These are phyloP conservation scores for Acacia acuminata DNA, from an alignment of 306 rosid species.

Conservation along the genomic window DNA sequence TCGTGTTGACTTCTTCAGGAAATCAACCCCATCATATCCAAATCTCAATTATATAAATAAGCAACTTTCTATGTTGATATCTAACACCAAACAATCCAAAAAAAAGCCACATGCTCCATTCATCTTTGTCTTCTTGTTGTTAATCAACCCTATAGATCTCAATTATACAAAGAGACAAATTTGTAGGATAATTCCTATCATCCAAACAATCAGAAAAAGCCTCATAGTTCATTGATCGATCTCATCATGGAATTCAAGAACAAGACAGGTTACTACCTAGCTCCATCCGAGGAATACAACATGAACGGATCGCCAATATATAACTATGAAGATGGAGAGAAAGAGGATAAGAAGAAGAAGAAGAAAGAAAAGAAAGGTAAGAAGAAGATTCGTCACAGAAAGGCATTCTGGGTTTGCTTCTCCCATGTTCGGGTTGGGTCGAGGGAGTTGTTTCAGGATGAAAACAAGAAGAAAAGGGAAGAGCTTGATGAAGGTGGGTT, in stretches of 20 bases:
- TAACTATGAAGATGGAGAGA: neutral
- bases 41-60: neutral
- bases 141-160: neutral
- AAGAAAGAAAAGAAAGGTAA: conserved; percentile 17
- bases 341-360: neutral
- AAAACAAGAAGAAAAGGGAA: neutral
- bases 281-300: conserved; percentile 12
- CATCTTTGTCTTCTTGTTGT: neutral
- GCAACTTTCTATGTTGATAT: neutral
- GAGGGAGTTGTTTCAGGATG: neutral
- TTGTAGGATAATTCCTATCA: neutral
- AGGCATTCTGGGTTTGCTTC: conserved; percentile 30
- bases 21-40: neutral
- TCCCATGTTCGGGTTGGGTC: conserved; percentile 18
- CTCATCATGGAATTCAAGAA: neutral
- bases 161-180: neutral
- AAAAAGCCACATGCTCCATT: neutral
- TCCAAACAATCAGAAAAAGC: neutral
- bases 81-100: neutral
- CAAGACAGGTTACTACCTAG: neutral
- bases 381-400: neutral
- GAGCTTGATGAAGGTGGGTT: neutral
- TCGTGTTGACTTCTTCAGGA: conserved; percentile 7
- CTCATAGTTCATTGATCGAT: neutral
- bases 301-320: neutral